Percentiles rank a stretch among this genome's conserved stretches.
Evolutionary conservation across 2,329 filamentous ascomycete genomes (phyloP).

Genomic region (Colletotrichum cordylinicola): DNA sequence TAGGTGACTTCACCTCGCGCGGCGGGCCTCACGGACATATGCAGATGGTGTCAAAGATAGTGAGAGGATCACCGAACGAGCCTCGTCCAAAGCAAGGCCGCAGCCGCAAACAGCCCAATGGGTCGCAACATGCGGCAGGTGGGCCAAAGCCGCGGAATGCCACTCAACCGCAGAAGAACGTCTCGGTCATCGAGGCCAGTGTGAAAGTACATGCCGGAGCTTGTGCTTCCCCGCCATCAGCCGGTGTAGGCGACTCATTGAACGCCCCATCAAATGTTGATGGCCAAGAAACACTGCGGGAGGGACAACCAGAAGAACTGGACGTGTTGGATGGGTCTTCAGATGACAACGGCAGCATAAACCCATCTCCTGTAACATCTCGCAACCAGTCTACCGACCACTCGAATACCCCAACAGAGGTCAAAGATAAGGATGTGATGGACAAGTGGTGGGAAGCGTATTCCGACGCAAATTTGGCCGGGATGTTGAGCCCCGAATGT

Average conservation of each 20-base stretch:
- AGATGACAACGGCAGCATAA: neutral
- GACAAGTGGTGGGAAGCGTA: neutral
- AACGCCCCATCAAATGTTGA: neutral
- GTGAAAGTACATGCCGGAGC: neutral
- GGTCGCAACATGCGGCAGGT: neutral
- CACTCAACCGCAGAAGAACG: neutral
- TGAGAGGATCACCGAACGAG: neutral
- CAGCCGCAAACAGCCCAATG: neutral
- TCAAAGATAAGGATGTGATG: neutral
- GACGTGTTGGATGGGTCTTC: neutral
- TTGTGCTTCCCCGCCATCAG: neutral
- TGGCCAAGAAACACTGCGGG: neutral
- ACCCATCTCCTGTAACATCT: neutral
- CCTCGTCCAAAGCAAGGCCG: neutral
- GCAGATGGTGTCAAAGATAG: neutral
- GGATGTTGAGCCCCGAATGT: neutral
- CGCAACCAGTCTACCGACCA: fast-evolving
- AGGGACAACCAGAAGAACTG: neutral
- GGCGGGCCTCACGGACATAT: neutral
- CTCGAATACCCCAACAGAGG: neutral
- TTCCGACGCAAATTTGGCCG: neutral
- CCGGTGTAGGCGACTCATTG: neutral
- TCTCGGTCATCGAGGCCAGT: neutral
- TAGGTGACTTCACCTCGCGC: neutral
- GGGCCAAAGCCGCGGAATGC: neutral